phyloP scores from a whole-genome alignment of 495 filamentous ascomycete species.

The Podospora conica region DNA sequence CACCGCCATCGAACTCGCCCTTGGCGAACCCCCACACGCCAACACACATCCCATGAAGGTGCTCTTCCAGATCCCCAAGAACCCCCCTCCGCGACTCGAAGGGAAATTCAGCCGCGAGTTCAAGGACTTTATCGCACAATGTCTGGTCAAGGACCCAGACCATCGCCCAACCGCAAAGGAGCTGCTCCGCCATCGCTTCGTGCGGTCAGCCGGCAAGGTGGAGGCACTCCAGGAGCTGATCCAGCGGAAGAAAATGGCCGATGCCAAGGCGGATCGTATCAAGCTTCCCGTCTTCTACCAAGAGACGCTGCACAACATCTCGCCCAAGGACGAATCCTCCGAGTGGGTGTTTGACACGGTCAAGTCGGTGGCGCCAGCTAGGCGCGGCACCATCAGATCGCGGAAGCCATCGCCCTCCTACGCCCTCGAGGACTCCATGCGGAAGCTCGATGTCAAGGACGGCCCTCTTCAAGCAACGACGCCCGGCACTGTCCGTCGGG shows the following conservation, averaged over 20 bases:
- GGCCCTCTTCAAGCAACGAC: slow-evolving; percentile 47
- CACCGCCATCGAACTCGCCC: slow-evolving; percentile 87
- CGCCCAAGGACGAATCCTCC: slow-evolving; percentile 62
- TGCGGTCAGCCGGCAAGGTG: slow-evolving; percentile 76
- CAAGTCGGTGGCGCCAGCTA: slow-evolving; percentile 49
- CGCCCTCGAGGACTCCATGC: slow-evolving; percentile 50
- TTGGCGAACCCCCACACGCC: slow-evolving; percentile 88
- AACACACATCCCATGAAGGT: slow-evolving; percentile 97
- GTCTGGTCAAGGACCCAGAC: slow-evolving; percentile 85
- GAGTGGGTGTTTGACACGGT: slow-evolving; percentile 99
- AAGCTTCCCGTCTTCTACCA: slow-evolving; percentile 76
- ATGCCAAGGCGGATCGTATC: slow-evolving; percentile 56
- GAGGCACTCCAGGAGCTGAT: slow-evolving; percentile 83
- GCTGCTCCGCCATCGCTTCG: slow-evolving; percentile 83
- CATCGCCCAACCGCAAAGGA: slow-evolving; percentile 79
- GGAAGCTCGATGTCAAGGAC: slow-evolving; percentile 55
- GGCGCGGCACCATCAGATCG: slow-evolving; percentile 40
- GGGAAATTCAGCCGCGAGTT: slow-evolving; percentile 85
- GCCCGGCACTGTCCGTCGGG: slow-evolving; percentile 44
- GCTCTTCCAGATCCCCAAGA: slow-evolving; percentile 93
- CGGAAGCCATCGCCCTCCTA: slow-evolving; percentile 48
- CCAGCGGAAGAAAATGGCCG: slow-evolving; percentile 72
- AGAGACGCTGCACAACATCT: slow-evolving; percentile 77
- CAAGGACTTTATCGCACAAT: slow-evolving; percentile 87
- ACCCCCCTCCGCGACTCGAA: slow-evolving; percentile 76